Evolutionary conservation across 192 early-diverging fungal genomes (phyloP), one percentile per base, ranked within the genome.

Genomic region (Spinellus fusiger): DNA sequence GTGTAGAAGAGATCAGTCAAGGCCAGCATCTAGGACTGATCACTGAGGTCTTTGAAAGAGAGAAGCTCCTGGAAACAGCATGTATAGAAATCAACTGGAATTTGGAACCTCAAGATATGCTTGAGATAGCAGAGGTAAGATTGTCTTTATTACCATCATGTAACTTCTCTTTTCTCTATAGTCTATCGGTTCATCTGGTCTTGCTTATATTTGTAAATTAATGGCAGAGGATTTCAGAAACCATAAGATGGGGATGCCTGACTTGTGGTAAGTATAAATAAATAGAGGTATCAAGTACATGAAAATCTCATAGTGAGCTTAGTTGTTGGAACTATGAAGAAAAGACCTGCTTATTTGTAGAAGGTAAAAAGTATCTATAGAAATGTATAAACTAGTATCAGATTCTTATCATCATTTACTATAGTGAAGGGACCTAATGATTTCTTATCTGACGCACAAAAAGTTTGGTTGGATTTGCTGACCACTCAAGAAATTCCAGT

Each of bases 391-490:
- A 15, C 35, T 15, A 1, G 5, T 49, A 34, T 47, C 23, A n/a
- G 27, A 12, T 12, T 23, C 12, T 20, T 9, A 58, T 33, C 9
- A 5, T 12, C 23, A 16, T 49, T 25, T 31, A 52, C 27, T 5
- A 38, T 49, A 80, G 75, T 89, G 28, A 89, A 89, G 58, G 84
- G 87, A 0, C 87, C 87, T 8, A 81, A 77, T 3, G 87, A 89
- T 68, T 81, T 69, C 35, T 75, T 89, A 13, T 86, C 84, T 20
- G 83, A 84, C 26, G 78, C 80, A 13, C 87, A 89, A 63, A 79
- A 73, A 29, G 13, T 84, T 44, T 89, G 87, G 87, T 81, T 89
- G 38, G 82, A 86, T 20, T 68, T 84, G n/a, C 59, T 89, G 26
- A 46, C 76, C 5, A 73, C 54, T 26, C 70, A 71, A 10, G 73